These are phyloP conservation scores for Phytophthora pistaciae DNA, from an alignment of 352 stramenopile species.

Conservation along the genomic window DNA sequence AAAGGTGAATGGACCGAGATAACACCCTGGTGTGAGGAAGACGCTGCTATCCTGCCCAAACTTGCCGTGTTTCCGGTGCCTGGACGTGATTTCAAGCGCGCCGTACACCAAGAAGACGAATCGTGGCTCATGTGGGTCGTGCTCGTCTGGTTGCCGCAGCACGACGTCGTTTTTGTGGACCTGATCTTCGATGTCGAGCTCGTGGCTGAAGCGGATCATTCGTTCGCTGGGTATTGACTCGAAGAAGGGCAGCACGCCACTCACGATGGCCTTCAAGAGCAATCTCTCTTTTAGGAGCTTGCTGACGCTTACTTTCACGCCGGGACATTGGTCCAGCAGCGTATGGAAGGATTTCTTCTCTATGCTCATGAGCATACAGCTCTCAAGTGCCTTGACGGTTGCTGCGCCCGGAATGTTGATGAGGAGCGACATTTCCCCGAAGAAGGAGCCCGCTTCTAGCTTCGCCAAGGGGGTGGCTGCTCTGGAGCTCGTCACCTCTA, in stretches of 20 bases:
- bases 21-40: constrained; percentile 76
- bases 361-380: constrained; percentile 83
- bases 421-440: constrained; percentile 84
- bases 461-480: constrained; percentile 57
- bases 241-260: constrained; percentile 80
- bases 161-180: constrained; percentile 67
- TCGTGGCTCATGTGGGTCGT: constrained; percentile 42
- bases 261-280: constrained; percentile 74
- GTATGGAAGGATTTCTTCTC: constrained; percentile 79
- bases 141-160: constrained; percentile 42
- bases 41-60: constrained; percentile 50
- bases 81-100: constrained; percentile 68
- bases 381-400: constrained; percentile 72
- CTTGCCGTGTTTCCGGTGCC: constrained; percentile 28
- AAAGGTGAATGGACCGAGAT: constrained; percentile 79
- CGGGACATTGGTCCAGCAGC: constrained; percentile 64
- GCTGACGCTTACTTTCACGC: constrained; percentile 59
- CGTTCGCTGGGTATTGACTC: constrained; percentile 56
- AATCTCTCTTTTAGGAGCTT: constrained; percentile 76
- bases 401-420: constrained; percentile 83
- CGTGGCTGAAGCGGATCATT: constrained; percentile 68
- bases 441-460: constrained; percentile 76
- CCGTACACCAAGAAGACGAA: constrained; percentile 81
- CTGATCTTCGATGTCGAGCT: constrained; percentile 73
- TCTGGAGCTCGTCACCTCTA: constrained; percentile 74